phyloP scores from a whole-genome alignment of 345 rosid species.

The Capsella bursapastoris region DNA sequence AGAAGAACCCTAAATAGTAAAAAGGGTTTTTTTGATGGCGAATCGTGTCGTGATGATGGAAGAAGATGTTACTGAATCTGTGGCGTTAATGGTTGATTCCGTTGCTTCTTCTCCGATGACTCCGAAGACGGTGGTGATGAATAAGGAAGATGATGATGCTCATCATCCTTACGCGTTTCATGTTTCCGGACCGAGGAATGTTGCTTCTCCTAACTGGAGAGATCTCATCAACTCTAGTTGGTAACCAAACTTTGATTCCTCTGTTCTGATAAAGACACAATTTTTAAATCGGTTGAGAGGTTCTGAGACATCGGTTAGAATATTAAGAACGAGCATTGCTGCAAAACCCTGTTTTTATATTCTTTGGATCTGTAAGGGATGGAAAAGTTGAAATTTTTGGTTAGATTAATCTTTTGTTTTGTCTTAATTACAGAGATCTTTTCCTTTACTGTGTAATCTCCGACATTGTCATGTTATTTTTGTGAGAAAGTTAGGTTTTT shows the following conservation, averaged over 20 bases:
- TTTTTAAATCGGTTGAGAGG: too few species aligned
- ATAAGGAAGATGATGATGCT: slow-evolving; percentile 41
- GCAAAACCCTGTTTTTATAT: slow-evolving; percentile 2
- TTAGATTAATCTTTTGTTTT: neutral
- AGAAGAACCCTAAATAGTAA: slow-evolving; percentile 2
- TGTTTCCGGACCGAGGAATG: slow-evolving; percentile 91
- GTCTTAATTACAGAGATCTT: neutral
- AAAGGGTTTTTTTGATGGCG: slow-evolving; percentile 42
- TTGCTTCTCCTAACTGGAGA: slow-evolving; percentile 90
- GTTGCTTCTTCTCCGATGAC: slow-evolving; percentile 26
- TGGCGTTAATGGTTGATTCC: slow-evolving; percentile 22
- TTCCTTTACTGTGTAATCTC: neutral
- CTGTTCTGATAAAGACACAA: neutral
- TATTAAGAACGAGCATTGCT: neutral
- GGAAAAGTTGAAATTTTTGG: neutral
- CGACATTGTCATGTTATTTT: neutral
- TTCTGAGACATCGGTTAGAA: neutral
- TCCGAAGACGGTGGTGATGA: slow-evolving; percentile 38
- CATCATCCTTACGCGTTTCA: slow-evolving; percentile 93
- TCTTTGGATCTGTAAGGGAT: slow-evolving; percentile 22
- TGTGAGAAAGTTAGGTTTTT: neutral
- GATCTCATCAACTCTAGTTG: slow-evolving; percentile 94
- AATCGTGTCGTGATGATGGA: slow-evolving; percentile 45
- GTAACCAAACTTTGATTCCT: slow-evolving; percentile 40
- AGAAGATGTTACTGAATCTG: slow-evolving; percentile 44